Conservation (phyloP, 2,329 filamentous ascomycete genomes). For the Fusarium equiseti region DNA sequence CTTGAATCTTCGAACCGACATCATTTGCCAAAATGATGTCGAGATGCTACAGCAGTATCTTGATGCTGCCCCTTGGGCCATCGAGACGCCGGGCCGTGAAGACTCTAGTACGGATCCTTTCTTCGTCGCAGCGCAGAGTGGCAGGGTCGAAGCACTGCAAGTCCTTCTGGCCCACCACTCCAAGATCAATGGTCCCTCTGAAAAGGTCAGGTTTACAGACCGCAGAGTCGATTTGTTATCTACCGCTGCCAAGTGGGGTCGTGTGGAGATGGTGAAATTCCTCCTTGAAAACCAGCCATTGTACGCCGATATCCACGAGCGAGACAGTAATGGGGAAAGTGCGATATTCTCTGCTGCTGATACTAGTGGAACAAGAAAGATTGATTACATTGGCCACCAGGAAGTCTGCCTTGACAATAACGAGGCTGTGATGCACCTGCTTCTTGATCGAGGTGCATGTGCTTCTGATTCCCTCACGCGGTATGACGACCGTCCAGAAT, state of each 20-base stretch:
- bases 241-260: neutral
- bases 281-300: conserved; percentile 1
- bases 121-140: neutral
- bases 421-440: neutral
- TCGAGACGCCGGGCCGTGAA: accelerated
- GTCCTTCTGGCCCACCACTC: accelerated
- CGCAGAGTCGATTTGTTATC: neutral
- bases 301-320: neutral
- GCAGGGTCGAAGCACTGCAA: neutral
- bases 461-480: neutral
- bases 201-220: accelerated
- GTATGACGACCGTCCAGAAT: neutral
- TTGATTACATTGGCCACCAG: accelerated
- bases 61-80: neutral
- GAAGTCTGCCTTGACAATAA: neutral
- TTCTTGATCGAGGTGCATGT: neutral
- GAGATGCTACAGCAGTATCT: neutral
- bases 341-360: neutral
- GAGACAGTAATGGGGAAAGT: accelerated
- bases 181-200: accelerated
- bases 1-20: neutral
- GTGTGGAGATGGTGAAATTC: neutral
- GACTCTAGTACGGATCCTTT: accelerated
- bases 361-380: accelerated
- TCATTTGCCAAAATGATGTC: neutral